Base-by-base conservation (phyloP, 2,329 filamentous ascomycete genomes). In the Penicillium sp. region DNA sequence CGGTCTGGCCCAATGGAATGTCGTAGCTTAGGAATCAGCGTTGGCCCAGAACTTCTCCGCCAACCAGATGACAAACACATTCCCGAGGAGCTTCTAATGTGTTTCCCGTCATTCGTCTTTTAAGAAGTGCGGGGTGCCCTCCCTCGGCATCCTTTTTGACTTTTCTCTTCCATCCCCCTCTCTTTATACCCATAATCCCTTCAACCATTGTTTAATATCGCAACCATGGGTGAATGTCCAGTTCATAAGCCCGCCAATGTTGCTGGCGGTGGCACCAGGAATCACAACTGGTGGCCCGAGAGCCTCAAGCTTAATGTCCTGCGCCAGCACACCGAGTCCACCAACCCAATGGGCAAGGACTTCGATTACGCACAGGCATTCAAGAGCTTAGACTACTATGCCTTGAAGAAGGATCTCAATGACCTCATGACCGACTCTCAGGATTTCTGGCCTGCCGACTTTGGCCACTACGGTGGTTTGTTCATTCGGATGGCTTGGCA, bases 401-500 rank as follows among this genome's bases (percentile, higher is more conserved):
- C 77, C 26, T 75, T 92, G 65, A 92, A 92, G 85, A 87, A 89
- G 76, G 90, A 93, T 70, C 76, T 93, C 7, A 67, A 78, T n/a
- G 80, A 78, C 19, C 71, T 92, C 68, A 88, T 92, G 87, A 92
- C 89, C 51, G 86, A 91, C 72, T 92, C 88, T 2, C 86, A 92
- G 77, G 86, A 90, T 42, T 92, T 85, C 85, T 93, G 90, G 90
- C 90, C 90, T 1, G 90, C 90, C 31, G 90, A 93, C 72, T 91
- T 89, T 69, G 89, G 89, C 55, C 88, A 92, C 81, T 93, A 92
- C 67, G 89, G 89, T 63, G 89, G 89, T 74, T 82, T 92, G 27
- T 92, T 93, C 74, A 82, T 93, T 70, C 88, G 90, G 57, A 87
- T 92, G 87, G 87, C 88, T 59, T 93, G 90, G 90, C 90, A 92